phyloP scores from a whole-genome alignment of 2,329 filamentous ascomycete genomes.

The Hypoxylon sp. region DNA sequence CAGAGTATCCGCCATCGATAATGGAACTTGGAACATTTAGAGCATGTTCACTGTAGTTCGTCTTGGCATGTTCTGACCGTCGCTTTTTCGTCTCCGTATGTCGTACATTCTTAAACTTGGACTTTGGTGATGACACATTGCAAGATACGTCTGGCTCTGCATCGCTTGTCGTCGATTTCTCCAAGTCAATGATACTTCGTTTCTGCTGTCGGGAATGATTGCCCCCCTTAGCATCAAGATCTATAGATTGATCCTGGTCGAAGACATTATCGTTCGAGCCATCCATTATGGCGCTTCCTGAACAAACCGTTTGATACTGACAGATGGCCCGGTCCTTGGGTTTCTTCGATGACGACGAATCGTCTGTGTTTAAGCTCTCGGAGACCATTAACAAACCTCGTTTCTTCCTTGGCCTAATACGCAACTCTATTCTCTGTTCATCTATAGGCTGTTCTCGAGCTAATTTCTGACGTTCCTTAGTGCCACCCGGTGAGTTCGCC shows the following conservation, averaged over 20 bases:
- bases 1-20: conserved; percentile 4
- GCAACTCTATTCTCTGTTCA: conserved; percentile 61
- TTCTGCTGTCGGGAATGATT: conserved; percentile 1
- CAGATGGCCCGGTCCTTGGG: conserved; percentile 4
- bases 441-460: conserved; percentile 22
- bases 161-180: neutral
- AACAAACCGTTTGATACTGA: neutral
- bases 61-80: neutral
- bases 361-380: conserved; percentile 52
- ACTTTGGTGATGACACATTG: neutral
- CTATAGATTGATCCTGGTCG: neutral
- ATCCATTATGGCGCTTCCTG: neutral
- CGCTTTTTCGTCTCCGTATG: neutral
- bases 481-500: conserved; percentile 16
- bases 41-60: neutral
- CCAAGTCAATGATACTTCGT: neutral
- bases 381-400: conserved; percentile 65
- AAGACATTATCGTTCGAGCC: neutral
- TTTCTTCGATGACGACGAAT: conserved; percentile 17
- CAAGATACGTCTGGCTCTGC: neutral
- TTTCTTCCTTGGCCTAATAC: conserved; percentile 63
- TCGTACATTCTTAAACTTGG: conserved; percentile 7
- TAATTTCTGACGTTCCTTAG: conserved; percentile 13
- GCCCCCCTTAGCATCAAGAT: conserved; percentile 3
- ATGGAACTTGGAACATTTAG: neutral